Evolutionary conservation across 768 basidiomycete species (phyloP).

Genomic region (Kwoniella mangroviensis): DNA sequence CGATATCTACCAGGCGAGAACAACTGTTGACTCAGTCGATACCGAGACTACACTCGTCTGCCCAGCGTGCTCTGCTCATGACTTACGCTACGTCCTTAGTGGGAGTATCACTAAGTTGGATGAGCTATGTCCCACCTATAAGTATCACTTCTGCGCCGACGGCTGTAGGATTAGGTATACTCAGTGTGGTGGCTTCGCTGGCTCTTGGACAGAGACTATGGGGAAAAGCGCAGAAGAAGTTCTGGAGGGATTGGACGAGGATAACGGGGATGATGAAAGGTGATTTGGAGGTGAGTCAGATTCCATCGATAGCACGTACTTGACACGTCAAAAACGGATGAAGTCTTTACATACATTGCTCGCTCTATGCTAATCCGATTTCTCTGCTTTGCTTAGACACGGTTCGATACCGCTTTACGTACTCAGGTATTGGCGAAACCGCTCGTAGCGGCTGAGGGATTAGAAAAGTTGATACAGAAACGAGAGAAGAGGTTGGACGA

Average conservation of each 20-base stretch:
- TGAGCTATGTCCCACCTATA: conserved; percentile 42
- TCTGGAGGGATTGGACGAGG: conserved; percentile 54
- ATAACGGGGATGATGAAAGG: conserved; percentile 43
- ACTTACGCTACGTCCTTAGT: conserved; percentile 32
- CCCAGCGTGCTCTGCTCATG: conserved; percentile 32
- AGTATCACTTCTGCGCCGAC: conserved; percentile 30
- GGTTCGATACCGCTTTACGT: conserved; percentile 26
- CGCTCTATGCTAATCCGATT: background rate
- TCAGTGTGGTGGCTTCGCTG: conserved; percentile 39
- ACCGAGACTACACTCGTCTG: conserved; percentile 41
- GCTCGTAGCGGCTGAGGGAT: conserved; percentile 37
- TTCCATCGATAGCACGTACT: background rate
- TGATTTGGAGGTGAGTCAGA: conserved; percentile 46
- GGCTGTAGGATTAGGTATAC: conserved; percentile 38
- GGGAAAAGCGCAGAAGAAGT: conserved; percentile 42
- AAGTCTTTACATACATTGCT: background rate
- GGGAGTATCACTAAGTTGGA: conserved; percentile 39
- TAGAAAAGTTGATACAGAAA: conserved; percentile 36
- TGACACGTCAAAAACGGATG: background rate
- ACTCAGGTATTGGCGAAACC: conserved; percentile 43
- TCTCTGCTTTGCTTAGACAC: conserved; percentile 14
- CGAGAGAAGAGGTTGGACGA: conserved; percentile 31
- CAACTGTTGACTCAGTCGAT: conserved; percentile 39
- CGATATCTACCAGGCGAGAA: conserved; percentile 39
- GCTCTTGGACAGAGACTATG: conserved; percentile 48